Evolutionary conservation across 768 basidiomycete species (phyloP).

Genomic region (Coprinopsis cinerea): DNA sequence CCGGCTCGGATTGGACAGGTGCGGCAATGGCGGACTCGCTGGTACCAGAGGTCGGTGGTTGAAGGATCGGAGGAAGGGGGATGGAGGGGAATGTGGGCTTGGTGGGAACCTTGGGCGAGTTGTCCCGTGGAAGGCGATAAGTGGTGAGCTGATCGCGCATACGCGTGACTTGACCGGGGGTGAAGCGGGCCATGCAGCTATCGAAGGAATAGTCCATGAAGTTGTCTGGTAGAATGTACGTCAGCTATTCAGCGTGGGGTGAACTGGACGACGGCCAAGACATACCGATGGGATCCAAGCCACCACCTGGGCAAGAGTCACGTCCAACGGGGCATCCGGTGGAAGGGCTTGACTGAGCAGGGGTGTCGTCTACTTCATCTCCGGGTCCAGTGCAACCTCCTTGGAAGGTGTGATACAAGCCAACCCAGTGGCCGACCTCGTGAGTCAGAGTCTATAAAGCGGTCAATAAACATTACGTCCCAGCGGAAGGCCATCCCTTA

Average conservation of each 20-base stretch:
- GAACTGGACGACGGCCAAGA: not conserved
- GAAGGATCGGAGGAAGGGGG: no score
- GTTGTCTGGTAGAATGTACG: constrained; percentile 3
- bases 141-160: constrained; percentile 3
- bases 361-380: constrained; percentile 35
- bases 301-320: constrained; percentile 18
- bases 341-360: constrained; percentile 29
- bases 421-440: constrained; percentile 44
- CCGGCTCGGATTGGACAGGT: no score
- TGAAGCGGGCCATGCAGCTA: constrained; percentile 3
- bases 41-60: no score
- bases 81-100: no score
- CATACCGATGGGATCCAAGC: constrained; percentile 17
- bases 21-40: no score
- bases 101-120: not conserved
- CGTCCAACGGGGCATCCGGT: constrained; percentile 24
- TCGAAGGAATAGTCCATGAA: constrained; percentile 13
- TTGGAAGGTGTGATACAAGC: constrained; percentile 42
- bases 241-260: not conserved
- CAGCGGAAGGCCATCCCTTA: constrained; percentile 14
- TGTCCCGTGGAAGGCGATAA: not conserved
- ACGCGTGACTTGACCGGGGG: constrained; percentile 4
- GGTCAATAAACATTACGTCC: constrained; percentile 16
- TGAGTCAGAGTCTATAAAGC: constrained; percentile 33
- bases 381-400: constrained; percentile 32